Evolutionary conservation across 2,329 filamentous ascomycete genomes (phyloP).

Genomic region (Colletotrichum cereale): DNA sequence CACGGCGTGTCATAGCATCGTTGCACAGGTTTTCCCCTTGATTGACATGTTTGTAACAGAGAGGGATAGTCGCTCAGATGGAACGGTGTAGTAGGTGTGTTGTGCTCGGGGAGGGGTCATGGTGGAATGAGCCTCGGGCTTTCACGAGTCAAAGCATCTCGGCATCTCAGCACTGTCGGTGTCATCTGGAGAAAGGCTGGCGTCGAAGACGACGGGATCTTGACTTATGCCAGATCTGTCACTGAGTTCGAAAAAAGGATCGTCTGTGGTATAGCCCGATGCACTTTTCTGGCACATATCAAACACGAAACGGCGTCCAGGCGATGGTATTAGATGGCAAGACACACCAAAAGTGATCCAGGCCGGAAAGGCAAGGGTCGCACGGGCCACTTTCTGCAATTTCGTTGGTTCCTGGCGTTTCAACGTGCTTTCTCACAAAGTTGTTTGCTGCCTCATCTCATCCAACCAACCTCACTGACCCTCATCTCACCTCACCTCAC

Average conservation of each 20-base stretch:
- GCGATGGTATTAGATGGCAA: background rate
- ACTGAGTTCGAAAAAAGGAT: background rate
- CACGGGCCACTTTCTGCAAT: constrained; percentile 25
- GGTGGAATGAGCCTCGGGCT: background rate
- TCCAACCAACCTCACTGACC: constrained; percentile 21
- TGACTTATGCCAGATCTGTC: background rate
- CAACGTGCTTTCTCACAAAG: constrained; percentile 15
- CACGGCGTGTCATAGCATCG: background rate
- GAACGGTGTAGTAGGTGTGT: background rate
- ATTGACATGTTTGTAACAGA: background rate
- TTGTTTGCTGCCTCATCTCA: background rate
- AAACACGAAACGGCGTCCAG: background rate
- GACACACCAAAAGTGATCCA: constrained; percentile 14
- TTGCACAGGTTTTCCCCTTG: background rate
- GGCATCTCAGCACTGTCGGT: no score
- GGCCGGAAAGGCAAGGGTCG: constrained; percentile 5
- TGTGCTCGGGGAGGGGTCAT: background rate
- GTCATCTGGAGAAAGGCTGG: no score
- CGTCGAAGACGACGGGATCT: background rate
- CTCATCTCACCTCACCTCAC: constrained; percentile 18
- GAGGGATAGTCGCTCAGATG: background rate
- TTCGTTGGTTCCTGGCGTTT: constrained; percentile 23
- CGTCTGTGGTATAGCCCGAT: background rate
- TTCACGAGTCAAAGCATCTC: background rate
- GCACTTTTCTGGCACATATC: background rate